Percentiles rank a stretch among this genome's conserved stretches.
Conservation (phyloP, 306 rosid genomes). For the Quercus parvula region DNA sequence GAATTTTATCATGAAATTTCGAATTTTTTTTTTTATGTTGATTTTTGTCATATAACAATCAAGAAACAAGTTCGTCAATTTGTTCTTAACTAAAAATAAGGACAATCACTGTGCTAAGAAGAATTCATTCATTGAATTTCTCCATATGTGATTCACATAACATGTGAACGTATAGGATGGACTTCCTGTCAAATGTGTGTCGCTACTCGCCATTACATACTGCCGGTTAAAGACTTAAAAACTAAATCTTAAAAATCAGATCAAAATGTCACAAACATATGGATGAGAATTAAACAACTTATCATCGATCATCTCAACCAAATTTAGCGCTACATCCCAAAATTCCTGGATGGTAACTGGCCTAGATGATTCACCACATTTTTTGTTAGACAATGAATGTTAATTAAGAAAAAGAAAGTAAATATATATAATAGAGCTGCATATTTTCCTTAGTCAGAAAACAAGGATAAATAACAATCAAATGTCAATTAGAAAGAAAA, state of each 20-base stretch:
- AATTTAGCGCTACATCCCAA: neutral
- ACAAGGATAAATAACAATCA: slow-evolving; percentile 24
- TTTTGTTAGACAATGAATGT: neutral
- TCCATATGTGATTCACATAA: too few species aligned
- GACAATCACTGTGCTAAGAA: too few species aligned
- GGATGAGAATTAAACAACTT: too few species aligned
- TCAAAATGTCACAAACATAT: neutral
- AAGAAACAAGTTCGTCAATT: too few species aligned
- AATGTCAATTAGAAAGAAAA: neutral
- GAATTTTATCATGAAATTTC: too few species aligned
- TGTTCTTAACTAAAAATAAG: too few species aligned
- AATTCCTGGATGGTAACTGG: neutral
- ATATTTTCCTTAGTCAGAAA: neutral
- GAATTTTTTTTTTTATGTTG: too few species aligned
- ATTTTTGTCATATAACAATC: too few species aligned
- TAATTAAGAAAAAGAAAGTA: neutral
- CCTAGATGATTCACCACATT: neutral
- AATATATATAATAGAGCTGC: neutral
- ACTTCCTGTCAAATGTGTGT: neutral
- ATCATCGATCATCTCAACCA: neutral
- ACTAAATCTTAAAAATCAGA: neutral
- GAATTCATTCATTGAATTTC: too few species aligned
- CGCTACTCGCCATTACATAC: neutral
- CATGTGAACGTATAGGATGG: too few species aligned
- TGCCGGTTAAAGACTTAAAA: too few species aligned